Evolutionary conservation across 306 rosid genomes (phyloP), one percentile per base, ranked within the genome.

Genomic region (Lathyrus tuberosus): DNA sequence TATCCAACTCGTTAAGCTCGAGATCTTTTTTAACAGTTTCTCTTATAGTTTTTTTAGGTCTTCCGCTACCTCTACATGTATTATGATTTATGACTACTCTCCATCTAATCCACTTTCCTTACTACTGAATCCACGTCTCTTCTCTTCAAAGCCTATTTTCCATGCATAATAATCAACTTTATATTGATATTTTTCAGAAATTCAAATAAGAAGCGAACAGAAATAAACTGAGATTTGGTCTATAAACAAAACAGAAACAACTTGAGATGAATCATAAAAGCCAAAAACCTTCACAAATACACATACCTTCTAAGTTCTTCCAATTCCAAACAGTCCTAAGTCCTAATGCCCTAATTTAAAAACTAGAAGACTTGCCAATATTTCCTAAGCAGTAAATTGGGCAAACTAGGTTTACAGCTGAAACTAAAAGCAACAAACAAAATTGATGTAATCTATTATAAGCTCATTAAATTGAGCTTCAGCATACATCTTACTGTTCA

Each of bases 381-480:
- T 10, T 31, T 38, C 60, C 67, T 12, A 56, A 9, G 69, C 42
- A 71, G 24, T 2, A 57, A 60, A 46, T 58, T 71, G 16, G 31
- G 28, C 18, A 67, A 38, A 65, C 62, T 58, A 60, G 65, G 64
- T 42, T 57, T 46, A 47, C 26, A 42, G 44, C 49, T 20, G 49
- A 53, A 57, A 8, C 26, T 37, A 30, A 44, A 8, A 63, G 22
- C 40, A 54, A 59, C 77, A 24, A 54, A 59, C 77, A 24, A 62
- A 68, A 56, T 38, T 33, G 47, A 17, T 41, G 13, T 10, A 54
- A 26, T 43, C 8, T 15, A 41, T n/a, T 41, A 28, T 43, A 35
- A 35, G 10, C 7, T 35, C 40, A 35, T 35, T 35, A 14, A 69
- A 37, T 69, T 54, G 38, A 37, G 18, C 40, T 20, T 12, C 64